These are phyloP conservation scores for Microthlaspi erraticum DNA, from an alignment of 345 rosid genomes.

Conservation along the genomic window DNA sequence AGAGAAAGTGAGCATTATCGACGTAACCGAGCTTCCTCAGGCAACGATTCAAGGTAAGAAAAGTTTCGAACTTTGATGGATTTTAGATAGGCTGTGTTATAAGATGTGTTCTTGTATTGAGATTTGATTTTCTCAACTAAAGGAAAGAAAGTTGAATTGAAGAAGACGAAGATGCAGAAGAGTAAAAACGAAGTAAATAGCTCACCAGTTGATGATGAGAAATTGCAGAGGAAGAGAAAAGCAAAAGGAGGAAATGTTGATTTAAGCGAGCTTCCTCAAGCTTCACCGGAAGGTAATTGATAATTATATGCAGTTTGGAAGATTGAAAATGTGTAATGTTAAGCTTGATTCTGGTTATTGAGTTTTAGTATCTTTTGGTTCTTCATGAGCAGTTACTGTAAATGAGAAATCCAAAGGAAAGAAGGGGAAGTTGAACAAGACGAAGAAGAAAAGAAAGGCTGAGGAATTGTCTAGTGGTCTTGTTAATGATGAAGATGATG, in stretches of 20 bases:
- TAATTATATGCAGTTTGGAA: neutral
- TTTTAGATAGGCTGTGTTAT: neutral
- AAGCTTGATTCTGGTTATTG: constrained; percentile 16
- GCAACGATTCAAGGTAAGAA: constrained; percentile 27
- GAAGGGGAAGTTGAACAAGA: constrained; percentile 32
- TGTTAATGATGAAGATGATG: constrained; percentile 31
- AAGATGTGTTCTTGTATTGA: constrained; percentile 16
- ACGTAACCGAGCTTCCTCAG: constrained; percentile 10
- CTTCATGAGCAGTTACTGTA: constrained; percentile 14
- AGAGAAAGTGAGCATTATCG: constrained; percentile 18
- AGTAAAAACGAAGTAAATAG: neutral
- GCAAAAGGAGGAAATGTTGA: constrained; percentile 2
- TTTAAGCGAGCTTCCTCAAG: constrained; percentile 6
- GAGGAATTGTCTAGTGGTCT: constrained; percentile 24
- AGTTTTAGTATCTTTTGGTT: constrained; percentile 26
- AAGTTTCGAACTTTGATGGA: constrained; percentile 8
- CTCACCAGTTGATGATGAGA: constrained; percentile 15
- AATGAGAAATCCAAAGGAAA: constrained; percentile 33
- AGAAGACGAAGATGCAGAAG: constrained; percentile 33
- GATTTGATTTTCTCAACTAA: constrained; percentile 5
- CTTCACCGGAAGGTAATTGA: constrained; percentile 6
- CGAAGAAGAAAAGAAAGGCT: constrained; percentile 38
- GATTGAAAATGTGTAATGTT: neutral
- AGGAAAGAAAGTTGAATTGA: constrained; percentile 15
- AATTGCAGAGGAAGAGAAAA: constrained; percentile 31